Conservation (phyloP, 148 eudicot genomes). For the Silene conica region DNA sequence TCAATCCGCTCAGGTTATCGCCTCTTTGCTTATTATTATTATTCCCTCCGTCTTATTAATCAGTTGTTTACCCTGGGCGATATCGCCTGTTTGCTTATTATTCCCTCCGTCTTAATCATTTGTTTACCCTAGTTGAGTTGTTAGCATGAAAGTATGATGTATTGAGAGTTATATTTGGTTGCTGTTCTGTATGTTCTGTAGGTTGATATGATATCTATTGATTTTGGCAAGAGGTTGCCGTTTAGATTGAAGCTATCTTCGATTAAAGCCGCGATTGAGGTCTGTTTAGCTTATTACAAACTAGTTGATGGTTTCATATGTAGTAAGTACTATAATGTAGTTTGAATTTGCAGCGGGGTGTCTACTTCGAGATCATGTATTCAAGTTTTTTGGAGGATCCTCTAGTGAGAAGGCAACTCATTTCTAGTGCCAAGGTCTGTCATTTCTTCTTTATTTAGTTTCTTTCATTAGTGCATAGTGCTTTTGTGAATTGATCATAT, state of each 20-base stretch:
- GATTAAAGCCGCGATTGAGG: slow-evolving; percentile 82
- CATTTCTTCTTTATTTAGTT: neutral
- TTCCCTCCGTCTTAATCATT: neutral
- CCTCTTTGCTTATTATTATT: too few species aligned
- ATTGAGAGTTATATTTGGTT: neutral
- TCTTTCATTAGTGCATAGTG: neutral
- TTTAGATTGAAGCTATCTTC: slow-evolving; percentile 71
- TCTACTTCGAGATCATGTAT: slow-evolving; percentile 80
- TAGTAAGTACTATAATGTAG: neutral
- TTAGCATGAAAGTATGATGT: neutral
- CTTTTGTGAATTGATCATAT: neutral
- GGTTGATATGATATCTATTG: slow-evolving; percentile 76
- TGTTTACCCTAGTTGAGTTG: too few species aligned
- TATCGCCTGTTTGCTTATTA: too few species aligned
- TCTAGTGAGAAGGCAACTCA: slow-evolving; percentile 63
- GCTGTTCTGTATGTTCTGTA: slow-evolving; percentile 18
- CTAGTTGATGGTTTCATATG: neutral
- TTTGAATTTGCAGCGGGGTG: slow-evolving; percentile 62
- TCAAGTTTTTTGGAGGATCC: slow-evolving; percentile 56
- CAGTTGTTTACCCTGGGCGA: too few species aligned
- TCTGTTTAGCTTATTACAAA: slow-evolving; percentile 17
- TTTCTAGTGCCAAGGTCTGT: slow-evolving; percentile 72
- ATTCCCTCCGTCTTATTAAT: too few species aligned
- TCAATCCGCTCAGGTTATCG: slow-evolving; percentile 50
- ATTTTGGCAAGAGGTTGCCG: slow-evolving; percentile 73